Conservation (phyloP, 805 yeast species). For the Starmerella vaccinii region DNA sequence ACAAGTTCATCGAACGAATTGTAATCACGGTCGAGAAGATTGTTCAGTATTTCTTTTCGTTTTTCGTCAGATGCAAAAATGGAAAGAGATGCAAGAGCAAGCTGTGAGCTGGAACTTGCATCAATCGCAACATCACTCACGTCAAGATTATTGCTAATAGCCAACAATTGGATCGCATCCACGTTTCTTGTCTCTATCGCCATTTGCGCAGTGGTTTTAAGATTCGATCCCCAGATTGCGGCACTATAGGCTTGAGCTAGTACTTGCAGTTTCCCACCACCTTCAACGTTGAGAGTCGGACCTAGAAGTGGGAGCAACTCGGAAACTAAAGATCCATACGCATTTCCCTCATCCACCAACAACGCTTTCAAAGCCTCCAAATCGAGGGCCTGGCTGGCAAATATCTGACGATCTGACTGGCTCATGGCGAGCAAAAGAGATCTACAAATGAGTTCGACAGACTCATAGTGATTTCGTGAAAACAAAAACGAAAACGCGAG, state of each 20-base stretch:
- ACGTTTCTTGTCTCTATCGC: slow-evolving; percentile 2
- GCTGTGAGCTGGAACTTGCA: slow-evolving; percentile 22
- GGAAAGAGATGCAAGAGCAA: slow-evolving; percentile 36
- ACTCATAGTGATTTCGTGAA: background rate
- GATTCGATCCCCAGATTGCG: background rate
- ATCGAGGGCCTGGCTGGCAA: background rate
- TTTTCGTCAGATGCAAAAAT: slow-evolving; percentile 24
- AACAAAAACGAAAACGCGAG: background rate
- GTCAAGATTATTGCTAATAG: slow-evolving; percentile 6
- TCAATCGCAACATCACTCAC: background rate
- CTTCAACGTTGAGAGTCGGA: background rate
- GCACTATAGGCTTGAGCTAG: slow-evolving; percentile 8
- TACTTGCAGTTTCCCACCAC: background rate
- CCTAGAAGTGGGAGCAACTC: slow-evolving; percentile 11
- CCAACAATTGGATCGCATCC: slow-evolving; percentile 14
- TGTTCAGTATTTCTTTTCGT: slow-evolving; percentile 33
- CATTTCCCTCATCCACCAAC: background rate
- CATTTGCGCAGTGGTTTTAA: background rate
- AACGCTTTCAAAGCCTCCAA: background rate
- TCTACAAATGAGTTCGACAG: background rate
- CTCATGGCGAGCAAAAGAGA: background rate
- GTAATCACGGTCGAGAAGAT: slow-evolving; percentile 50
- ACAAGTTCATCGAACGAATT: slow-evolving; percentile 70
- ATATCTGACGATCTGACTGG: background rate
- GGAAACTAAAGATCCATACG: slow-evolving; percentile 12